Evolutionary conservation across 352 stramenopile genomes (phyloP), one percentile per base, ranked within the genome.

Genomic region (Phytophthora vignae): DNA sequence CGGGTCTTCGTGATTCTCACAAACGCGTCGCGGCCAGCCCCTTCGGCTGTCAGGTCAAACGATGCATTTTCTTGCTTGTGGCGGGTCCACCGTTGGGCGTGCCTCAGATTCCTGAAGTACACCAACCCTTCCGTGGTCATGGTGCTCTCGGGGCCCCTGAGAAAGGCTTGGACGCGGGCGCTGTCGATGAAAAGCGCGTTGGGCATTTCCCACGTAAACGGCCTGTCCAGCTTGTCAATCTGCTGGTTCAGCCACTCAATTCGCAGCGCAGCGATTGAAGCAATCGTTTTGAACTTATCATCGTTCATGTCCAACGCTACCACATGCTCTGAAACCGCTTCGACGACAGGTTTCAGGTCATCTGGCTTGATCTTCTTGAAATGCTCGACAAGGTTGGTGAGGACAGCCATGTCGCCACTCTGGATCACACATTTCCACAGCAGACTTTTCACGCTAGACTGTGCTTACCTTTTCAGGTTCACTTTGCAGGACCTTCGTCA

Each of bases 1-100:
- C 57, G 69, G 3, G 63, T 72, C 53, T 72, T 76, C 21, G 56
- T 68, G 46, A 72, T 72, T 25, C 60, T 60, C 19, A 72, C 69
- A 49, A 64, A 64, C 38, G 63, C 62, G 21, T 71, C 44, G 0
- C 63, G 62, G 12, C 56, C 56, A 19, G 7, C 64, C 31, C 69
- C 69, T 57, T 59, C 69, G 17, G 64, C 58, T 50, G 17, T 40
- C 33, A 77, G n/a, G 12, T 36, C 48, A 25, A 73, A 73, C 3
- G 58, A 52, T 33, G 58, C 54, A 36, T 63, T 58, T 0, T 36
- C 27, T 25, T 54, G 42, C 1, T n/a, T 21, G 17, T 69, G 52
- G 27, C 40, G n/a, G 6, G 61, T 62, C 52, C 52, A 69, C n/a
- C 53, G 61, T 55, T 54, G 50, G 2, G 61, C 61, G 38, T 69